Percentiles rank a stretch among this genome's conserved stretches.
Evolutionary conservation across 2,329 filamentous ascomycete genomes (phyloP).

Genomic region (Microcera coccophila): DNA sequence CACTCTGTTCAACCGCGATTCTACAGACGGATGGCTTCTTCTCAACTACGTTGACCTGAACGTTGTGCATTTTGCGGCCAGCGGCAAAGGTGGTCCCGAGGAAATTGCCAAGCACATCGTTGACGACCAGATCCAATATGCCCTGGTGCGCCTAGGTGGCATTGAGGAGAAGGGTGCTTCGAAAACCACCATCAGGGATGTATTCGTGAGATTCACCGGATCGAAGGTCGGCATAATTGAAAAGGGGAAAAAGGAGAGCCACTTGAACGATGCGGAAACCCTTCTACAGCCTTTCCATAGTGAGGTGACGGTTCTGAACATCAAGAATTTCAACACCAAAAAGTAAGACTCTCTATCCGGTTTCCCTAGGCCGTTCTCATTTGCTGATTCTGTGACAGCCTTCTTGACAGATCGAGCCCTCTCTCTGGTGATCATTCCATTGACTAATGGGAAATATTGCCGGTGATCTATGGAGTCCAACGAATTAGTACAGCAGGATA

Average conservation of each 20-base stretch:
- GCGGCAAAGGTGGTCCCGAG: not conserved
- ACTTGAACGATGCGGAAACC: not conserved
- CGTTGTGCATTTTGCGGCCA: not conserved
- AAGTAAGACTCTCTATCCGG: too few relatives aligned
- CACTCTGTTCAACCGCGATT: constrained; percentile 1
- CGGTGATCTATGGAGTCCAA: too few relatives aligned
- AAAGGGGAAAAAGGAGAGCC: not conserved
- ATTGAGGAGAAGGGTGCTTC: too few relatives aligned
- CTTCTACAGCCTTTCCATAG: too few relatives aligned
- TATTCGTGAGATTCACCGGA: not conserved
- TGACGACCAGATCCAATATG: not conserved
- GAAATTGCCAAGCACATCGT: not conserved
- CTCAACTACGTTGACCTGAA: not conserved
- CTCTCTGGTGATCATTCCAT: too few relatives aligned
- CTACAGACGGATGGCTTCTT: not conserved
- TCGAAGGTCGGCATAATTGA: not conserved
- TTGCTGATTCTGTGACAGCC: too few relatives aligned
- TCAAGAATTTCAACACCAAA: too few relatives aligned
- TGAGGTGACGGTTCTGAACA: too few relatives aligned
- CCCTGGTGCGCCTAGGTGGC: not conserved
- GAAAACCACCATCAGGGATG: not conserved
- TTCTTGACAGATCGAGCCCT: too few relatives aligned
- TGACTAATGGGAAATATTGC: too few relatives aligned
- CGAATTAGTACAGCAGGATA: too few relatives aligned
- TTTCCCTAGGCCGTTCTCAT: too few relatives aligned